Evolutionary conservation across 2,329 filamentous ascomycete genomes (phyloP).

Genomic region (Xylariales sp.): DNA sequence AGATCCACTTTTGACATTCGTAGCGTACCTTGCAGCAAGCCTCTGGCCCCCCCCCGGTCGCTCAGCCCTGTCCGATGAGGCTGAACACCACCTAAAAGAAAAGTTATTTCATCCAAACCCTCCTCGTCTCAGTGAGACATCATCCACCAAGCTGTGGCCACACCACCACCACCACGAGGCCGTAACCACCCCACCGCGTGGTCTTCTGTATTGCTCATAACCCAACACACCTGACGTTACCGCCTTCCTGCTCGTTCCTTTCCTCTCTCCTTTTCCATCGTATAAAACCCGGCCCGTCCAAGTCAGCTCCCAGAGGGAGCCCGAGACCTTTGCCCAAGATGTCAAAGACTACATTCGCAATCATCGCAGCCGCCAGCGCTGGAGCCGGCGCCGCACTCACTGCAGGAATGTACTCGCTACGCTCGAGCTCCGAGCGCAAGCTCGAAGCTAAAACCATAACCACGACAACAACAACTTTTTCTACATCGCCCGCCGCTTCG

Average conservation of each 20-base stretch:
- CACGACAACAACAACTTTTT: constrained; percentile 25
- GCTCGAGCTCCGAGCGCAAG: constrained; percentile 31
- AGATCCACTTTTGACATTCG: no score
- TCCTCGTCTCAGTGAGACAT: no score
- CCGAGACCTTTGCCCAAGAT: constrained; percentile 40
- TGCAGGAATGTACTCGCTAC: constrained; percentile 60
- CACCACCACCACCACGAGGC: constrained; percentile 7
- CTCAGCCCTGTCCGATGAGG: no score
- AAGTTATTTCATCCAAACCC: no score
- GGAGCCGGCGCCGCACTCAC: constrained; percentile 73
- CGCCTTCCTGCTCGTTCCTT: not conserved
- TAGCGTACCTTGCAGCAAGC: no score
- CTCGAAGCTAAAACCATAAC: constrained; percentile 38
- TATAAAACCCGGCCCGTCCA: constrained; percentile 7
- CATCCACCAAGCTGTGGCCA: no score
- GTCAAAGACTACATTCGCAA: constrained; percentile 74
- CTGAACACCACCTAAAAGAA: no score
- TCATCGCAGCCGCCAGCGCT: constrained; percentile 72
- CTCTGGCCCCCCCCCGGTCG: no score
- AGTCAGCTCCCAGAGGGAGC: constrained; percentile 9
- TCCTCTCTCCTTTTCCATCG: not conserved
- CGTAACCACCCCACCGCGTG: constrained; percentile 4
- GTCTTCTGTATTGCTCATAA: constrained; percentile 5
- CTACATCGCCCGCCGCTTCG: constrained; percentile 27
- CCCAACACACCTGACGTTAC: constrained; percentile 4